Base-by-base conservation (phyloP, 2,329 filamentous ascomycete genomes). In the Lasiodiplodia theobromae region DNA sequence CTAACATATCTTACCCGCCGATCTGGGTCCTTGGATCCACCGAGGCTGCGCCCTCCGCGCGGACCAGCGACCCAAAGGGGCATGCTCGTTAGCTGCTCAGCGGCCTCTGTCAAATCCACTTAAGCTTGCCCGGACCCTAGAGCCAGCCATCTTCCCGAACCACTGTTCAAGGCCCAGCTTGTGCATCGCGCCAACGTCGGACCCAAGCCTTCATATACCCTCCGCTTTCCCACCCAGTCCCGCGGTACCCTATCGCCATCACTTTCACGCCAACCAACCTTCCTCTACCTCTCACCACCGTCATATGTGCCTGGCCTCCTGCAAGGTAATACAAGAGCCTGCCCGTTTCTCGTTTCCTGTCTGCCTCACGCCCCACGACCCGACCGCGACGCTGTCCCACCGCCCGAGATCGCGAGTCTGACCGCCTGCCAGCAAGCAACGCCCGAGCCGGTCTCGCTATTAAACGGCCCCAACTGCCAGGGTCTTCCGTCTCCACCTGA, bases 131-230 rank as follows among this genome's bases (percentile, higher is more conserved):
- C 54, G 57, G 56, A 67, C 65, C 65, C 65, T 67, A 67, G 65
- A 60, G 31, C 34, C 65, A 67, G 65, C 65, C 65, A 58, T 57
- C 56, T 56, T 68, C 66, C 66, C 66, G 57, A 68, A 68, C 66
- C 66, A 53, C 51, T 54, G 56, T 63, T 68, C 54, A 53, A 25
- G 54, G 40, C 47, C 65, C 53, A 58, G 65, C 58, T 56, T 40
- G 65, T 67, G 65, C 65, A 25, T 54, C 44, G 16, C 44, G 53
- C 65, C 65, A 67, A 60, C 65, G 65, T 67, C 65, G 58, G 51
- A 67, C 65, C 65, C 54, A 54, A 53, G 56, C 66, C 66, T 68
- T 68, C 66, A 68, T 68, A 68, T 68, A 68, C 66, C 57, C 56
- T 62, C 66, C 56, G 52, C 54, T 62, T 34, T 31, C 66, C 53